Conservation (phyloP, 1,139 yeast species). For the Sugiyamaella neomexicana region DNA sequence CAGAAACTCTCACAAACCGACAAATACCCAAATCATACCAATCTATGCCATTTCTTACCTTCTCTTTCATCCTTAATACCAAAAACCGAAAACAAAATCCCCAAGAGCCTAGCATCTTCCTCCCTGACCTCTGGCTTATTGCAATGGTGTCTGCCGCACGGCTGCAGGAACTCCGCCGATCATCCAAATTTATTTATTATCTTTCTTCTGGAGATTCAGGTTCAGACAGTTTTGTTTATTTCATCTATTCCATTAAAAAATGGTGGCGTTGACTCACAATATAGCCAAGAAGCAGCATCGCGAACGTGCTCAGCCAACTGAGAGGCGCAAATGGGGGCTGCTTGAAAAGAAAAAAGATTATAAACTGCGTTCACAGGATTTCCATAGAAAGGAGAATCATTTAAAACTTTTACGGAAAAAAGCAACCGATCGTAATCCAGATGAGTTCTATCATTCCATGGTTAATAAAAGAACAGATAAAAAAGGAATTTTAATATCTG, state of each 20-base stretch:
- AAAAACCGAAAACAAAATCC: no score
- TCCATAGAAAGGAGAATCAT: conserved; percentile 84
- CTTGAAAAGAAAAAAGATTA: conserved; percentile 96
- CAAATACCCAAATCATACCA: no score
- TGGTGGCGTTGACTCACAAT: conserved; percentile 77
- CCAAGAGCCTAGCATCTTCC: no score
- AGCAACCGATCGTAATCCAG: conserved; percentile 80
- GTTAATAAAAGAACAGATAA: conserved; percentile 63
- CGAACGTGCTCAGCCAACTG: conserved; percentile 83
- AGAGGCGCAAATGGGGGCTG: conserved; percentile 73
- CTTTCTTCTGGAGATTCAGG: neutral
- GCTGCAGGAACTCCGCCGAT: neutral
- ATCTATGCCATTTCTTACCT: no score
- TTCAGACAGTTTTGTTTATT: neutral
- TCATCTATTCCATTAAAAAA: conserved; percentile 2
- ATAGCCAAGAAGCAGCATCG: conserved; percentile 94
- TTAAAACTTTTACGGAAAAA: conserved; percentile 72
- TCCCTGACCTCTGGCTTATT: no score
- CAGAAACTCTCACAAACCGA: no score
- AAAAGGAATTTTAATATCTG: conserved; percentile 63
- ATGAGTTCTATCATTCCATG: conserved; percentile 96
- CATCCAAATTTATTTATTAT: conserved; percentile 8
- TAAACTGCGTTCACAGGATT: conserved; percentile 82
- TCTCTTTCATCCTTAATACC: no score
- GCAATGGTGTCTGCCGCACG: neutral